Base-by-base conservation (phyloP, 371 early-diverging fungal genomes). In the Circinella umbellata region DNA sequence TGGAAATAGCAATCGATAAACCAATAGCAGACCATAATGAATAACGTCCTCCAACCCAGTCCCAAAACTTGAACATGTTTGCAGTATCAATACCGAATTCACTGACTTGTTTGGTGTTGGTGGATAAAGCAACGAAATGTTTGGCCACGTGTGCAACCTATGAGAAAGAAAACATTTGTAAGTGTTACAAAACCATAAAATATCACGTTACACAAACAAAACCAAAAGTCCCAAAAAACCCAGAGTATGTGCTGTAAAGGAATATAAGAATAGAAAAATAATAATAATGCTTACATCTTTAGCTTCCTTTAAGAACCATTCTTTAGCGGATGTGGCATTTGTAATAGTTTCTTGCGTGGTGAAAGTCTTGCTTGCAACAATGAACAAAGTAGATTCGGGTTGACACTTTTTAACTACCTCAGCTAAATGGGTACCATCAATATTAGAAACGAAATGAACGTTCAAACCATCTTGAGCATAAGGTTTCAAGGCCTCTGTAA, bases 11-110 rank as follows among this genome's bases (percentile, higher is more conserved):
- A 76, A 99, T 99, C 18, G 97, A 96, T 64, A 99, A 89, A 55
- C 99, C 99, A 71, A 98, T 98, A 57, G 99, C 98, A 48, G 98
- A 98, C 99, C 99, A 99, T 51, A 99, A 91, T 61, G 98, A 98
- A 89, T 99, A 99, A 68, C 99, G 93, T 54, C 99, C 99, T 76
- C 99, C 99, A 66, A 99, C 99, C 96, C 97, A 99, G 84, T 99
- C 99, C 99, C 99, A 99, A 92, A 99, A 99, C 80, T 93, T 93
- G 91, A 99, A 98, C 95, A 99, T 97, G 87, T 98, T 98, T 74
- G 90, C 86, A 47, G 90, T 79, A 76, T 89, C 91, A 71, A 99
- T 99, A 67, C 99, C 98, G 76, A 98, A 98, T 35, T 87, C 92
- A 69, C 91, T 88, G 36, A 96, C 98, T 47, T 89, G 94, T 69